These are phyloP conservation scores for Aspergillus sp. DNA, from an alignment of 2,329 filamentous ascomycete genomes.

Conservation along the genomic window DNA sequence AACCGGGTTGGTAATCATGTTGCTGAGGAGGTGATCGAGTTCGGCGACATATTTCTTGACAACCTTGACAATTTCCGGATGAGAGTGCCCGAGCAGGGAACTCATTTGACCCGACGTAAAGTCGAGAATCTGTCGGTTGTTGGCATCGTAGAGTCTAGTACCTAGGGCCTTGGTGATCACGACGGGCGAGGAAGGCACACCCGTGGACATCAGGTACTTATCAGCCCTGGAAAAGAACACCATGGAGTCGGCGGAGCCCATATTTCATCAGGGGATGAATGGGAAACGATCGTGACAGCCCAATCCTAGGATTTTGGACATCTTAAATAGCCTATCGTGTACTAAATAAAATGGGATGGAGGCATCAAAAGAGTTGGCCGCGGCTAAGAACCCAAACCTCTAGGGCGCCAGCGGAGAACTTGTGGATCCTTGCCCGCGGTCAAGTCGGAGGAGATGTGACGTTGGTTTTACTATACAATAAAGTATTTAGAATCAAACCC, in stretches of 20 bases:
- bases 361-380: too few species aligned
- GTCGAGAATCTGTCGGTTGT: constrained; percentile 44
- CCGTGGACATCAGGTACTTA: constrained; percentile 38
- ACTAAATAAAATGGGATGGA: too few species aligned
- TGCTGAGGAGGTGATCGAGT: constrained; percentile 53
- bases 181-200: constrained; percentile 32
- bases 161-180: constrained; percentile 42
- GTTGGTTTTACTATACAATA: too few species aligned
- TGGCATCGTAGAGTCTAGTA: constrained; percentile 39
- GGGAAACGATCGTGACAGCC: too few species aligned
- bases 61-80: constrained; percentile 50
- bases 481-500: too few species aligned
- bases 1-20: constrained; percentile 52
- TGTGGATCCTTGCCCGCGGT: too few species aligned
- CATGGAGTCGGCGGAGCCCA: constrained; percentile 5
- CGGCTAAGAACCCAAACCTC: too few species aligned
- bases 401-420: too few species aligned
- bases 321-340: too few species aligned
- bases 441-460: too few species aligned
- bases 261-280: neutral
- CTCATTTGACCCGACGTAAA: constrained; percentile 56
- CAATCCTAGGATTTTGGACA: too few species aligned
- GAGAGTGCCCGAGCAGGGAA: constrained; percentile 50
- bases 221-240: constrained; percentile 29
- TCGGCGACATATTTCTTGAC: constrained; percentile 42